Base-by-base conservation (phyloP, 441 rosid species). In the Biscutella laevigata region DNA sequence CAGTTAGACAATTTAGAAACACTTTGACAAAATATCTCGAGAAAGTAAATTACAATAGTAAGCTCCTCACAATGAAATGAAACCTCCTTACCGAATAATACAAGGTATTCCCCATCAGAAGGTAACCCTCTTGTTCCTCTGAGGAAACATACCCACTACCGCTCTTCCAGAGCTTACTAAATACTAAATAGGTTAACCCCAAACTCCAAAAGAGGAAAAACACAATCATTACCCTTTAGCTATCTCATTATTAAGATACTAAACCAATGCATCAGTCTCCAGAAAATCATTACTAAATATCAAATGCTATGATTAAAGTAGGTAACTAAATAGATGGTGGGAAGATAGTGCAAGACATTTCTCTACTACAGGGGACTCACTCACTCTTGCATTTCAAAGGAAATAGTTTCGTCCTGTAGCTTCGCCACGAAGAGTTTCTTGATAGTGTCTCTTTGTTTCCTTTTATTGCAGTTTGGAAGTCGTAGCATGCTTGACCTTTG, bases 401-500 rank as follows among this genome's bases (percentile, higher is more conserved):
- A 14, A 20, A 7, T 28, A 15, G 12, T 15, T 33, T 6, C 15
- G n/a, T 51, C 35, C 1, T 44, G 48, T 14, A 28, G 19, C 40
- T 38, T 26, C 27, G 29, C 13, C 8, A 6, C 3, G 4, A n/a
- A 21, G 36, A 43, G 50, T 7, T 64, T 13, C 11, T 20, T 33
- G 35, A 14, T 49, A 41, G 4, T 43, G 41, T 57, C 5, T 50
- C 19, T 35, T 21, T 34, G 33, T 42, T 50, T 57, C 49, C 24
- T 55, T 60, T 55, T 27, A 53, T 42, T 64, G 12, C 81, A 92
- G 95, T 17, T 70, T 60, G 84, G 84, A 62, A 41, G 80, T 53
- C 83, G 75, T 71, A 69, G 82, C 74, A 89, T 94, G 96, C 97
- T 94, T 54, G 87, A 89, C 47, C 88, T 75, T 29, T 94, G 99